A percentile compares a stretch with the other conserved stretches of the same genome.
phyloP scores from a whole-genome alignment of 2,329 filamentous ascomycete species.

The Lasiodiplodia sp. region DNA sequence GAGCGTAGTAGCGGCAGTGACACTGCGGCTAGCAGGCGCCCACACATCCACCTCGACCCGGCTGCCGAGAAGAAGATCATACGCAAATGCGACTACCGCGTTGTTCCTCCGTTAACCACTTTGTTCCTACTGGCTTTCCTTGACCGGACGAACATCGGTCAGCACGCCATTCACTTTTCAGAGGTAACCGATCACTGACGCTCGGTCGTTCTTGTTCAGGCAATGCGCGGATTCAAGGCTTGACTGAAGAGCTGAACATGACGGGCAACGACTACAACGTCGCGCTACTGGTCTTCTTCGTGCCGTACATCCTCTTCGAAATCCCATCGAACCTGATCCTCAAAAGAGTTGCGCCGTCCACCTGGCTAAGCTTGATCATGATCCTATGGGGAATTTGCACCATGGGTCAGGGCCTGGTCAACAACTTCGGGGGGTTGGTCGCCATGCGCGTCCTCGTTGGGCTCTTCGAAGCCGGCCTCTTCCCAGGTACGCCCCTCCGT shows the following conservation, averaged over 20 bases:
- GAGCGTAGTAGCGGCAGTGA: constrained; percentile 10
- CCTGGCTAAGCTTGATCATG: constrained; percentile 51
- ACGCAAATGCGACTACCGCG: constrained; percentile 56
- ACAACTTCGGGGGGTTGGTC: constrained; percentile 56
- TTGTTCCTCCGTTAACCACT: constrained; percentile 55
- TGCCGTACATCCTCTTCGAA: constrained; percentile 48
- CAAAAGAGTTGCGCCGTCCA: constrained; percentile 59
- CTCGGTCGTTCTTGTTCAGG: constrained; percentile 7
- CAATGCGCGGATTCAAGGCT: constrained; percentile 53
- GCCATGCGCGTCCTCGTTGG: constrained; percentile 53
- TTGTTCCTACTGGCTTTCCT: constrained; percentile 41
- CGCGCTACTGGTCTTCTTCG: constrained; percentile 69
- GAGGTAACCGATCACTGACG: constrained; percentile 27
- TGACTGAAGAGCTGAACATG: constrained; percentile 37
- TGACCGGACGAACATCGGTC: constrained; percentile 40
- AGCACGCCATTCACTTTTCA: constrained; percentile 35
- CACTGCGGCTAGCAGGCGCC: not conserved
- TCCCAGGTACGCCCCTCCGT: constrained; percentile 38
- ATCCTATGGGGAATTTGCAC: constrained; percentile 49
- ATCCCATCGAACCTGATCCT: constrained; percentile 65
- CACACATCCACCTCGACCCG: constrained; percentile 41
- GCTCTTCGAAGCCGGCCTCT: constrained; percentile 44
- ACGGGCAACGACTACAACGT: constrained; percentile 67
- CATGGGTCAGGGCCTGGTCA: constrained; percentile 56
- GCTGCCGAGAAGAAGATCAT: constrained; percentile 55